These are phyloP conservation scores for Quercus alba DNA, from an alignment of 306 rosid genomes.

Conservation along the genomic window DNA sequence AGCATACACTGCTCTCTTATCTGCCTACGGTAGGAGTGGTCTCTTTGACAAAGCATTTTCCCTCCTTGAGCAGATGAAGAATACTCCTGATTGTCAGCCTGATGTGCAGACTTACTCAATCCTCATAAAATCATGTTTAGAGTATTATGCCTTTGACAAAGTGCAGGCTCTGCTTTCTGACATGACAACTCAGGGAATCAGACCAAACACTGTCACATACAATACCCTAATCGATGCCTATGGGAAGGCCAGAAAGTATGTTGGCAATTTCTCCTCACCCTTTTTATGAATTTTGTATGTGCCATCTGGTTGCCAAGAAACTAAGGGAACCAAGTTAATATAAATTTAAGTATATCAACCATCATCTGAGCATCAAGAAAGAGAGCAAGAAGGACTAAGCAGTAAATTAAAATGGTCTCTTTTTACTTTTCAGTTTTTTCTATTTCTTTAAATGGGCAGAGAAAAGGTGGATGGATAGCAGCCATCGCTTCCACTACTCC, in stretches of 20 bases:
- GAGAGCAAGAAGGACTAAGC: not conserved
- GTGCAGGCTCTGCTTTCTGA: conserved; percentile 71
- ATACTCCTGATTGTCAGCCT: conserved; percentile 65
- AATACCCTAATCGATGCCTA: conserved; percentile 84
- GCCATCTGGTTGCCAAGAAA: conserved; percentile 33
- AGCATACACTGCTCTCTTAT: conserved; percentile 80
- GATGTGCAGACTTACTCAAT: conserved; percentile 90
- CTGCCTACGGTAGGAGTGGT: conserved; percentile 89
- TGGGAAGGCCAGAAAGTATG: conserved; percentile 85
- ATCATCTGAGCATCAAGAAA: not conserved
- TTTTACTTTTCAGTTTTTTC: not conserved
- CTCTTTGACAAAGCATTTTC: conserved; percentile 75
- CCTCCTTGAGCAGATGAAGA: conserved; percentile 77
- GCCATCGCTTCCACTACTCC: not conserved
- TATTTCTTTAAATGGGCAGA: conserved; percentile 3
- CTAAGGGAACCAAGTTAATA: conserved; percentile 2
- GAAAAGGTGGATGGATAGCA: not conserved
- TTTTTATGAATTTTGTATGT: conserved; percentile 14
- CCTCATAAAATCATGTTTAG: conserved; percentile 84
- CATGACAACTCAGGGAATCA: conserved; percentile 66
- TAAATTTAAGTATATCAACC: conserved; percentile 3
- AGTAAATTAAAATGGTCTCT: not conserved
- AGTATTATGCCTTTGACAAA: conserved; percentile 65
- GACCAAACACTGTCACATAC: conserved; percentile 80
- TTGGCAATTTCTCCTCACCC: conserved; percentile 19